These are phyloP conservation scores for Cucumis hystrix DNA, from an alignment of 306 rosid genomes.

Conservation along the genomic window DNA sequence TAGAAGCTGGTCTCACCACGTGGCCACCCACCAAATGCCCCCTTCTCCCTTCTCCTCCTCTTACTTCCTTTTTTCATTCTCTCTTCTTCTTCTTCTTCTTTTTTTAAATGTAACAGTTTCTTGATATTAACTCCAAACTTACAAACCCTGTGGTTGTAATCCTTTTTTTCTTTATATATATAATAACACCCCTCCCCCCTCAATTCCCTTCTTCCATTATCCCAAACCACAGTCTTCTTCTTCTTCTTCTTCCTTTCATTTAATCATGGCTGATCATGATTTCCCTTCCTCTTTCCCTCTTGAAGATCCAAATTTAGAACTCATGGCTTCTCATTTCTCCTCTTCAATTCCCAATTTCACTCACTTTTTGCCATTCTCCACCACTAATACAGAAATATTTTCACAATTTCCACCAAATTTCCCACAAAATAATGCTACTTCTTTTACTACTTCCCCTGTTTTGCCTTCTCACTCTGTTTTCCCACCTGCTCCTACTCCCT, in stretches of 20 bases:
- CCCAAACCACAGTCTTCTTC: conserved; percentile 12
- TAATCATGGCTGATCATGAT: conserved; percentile 48
- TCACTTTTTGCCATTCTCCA: conserved; percentile 33
- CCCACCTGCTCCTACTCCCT: neutral
- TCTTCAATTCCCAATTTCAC: conserved; percentile 31
- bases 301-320: conserved; percentile 47
- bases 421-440: conserved; percentile 8
- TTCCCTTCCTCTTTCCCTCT: conserved; percentile 41
- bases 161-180: conserved; percentile 24
- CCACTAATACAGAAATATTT: conserved; percentile 18
- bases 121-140: neutral
- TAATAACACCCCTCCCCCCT: neutral
- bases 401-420: conserved; percentile 24
- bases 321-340: conserved; percentile 25
- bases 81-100: neutral
- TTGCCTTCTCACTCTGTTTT: neutral
- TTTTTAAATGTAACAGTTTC: conserved; percentile 3
- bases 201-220: conserved; percentile 24
- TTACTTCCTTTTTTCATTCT: too few species aligned
- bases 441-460: neutral
- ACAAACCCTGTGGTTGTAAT: neutral
- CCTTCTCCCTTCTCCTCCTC: neutral
- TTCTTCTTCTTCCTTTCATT: neutral
- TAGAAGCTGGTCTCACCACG: conserved; percentile 47
- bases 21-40: conserved; percentile 31